A percentile compares a stretch with the other conserved stretches of the same genome.
These are phyloP conservation scores for Penicillium sp. DNA, from an alignment of 2,329 filamentous ascomycete genomes.

Conservation along the genomic window DNA sequence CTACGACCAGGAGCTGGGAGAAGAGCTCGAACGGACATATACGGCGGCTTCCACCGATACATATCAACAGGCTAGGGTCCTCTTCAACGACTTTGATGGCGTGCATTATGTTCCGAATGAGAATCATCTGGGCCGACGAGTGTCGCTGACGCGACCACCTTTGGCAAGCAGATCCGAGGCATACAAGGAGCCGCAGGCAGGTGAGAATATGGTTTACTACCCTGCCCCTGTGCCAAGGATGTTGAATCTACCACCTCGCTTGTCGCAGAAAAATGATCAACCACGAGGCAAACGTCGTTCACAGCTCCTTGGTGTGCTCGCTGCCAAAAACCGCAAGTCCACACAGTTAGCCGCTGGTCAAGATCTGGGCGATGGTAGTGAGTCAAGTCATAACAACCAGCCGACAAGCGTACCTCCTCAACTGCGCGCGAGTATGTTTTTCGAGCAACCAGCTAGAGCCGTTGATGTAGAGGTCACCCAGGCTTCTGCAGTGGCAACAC, in stretches of 20 bases:
- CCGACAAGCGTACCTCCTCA: constrained; percentile 60
- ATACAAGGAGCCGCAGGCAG: constrained; percentile 44
- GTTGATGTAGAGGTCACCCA: constrained; percentile 54
- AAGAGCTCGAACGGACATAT: too few relatives aligned
- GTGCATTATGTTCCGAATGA: constrained; percentile 37
- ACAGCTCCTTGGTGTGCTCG: constrained; percentile 60
- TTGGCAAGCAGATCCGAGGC: constrained; percentile 33
- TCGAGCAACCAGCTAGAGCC: constrained; percentile 57
- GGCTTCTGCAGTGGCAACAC: constrained; percentile 75
- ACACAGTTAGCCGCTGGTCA: constrained; percentile 33
- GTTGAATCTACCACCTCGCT: constrained; percentile 79
- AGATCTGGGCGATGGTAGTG: constrained; percentile 12
- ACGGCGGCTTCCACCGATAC: constrained; percentile 41
- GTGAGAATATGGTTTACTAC: constrained; percentile 83
- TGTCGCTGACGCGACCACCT: constrained; percentile 36
- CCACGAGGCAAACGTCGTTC: constrained; percentile 62
- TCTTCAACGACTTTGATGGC: constrained; percentile 45
- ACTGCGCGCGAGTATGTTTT: constrained; percentile 81
- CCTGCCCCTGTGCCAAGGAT: constrained; percentile 88
- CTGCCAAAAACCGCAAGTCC: constrained; percentile 47
- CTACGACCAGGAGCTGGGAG: too few relatives aligned
- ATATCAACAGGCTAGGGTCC: constrained; percentile 36
- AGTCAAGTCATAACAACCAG: too few relatives aligned
- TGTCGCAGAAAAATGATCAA: constrained; percentile 68
- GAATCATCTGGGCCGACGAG: constrained; percentile 24